These are phyloP conservation scores for Verticillium tricorpus DNA, from an alignment of 2,329 filamentous ascomycete genomes.

Conservation along the genomic window DNA sequence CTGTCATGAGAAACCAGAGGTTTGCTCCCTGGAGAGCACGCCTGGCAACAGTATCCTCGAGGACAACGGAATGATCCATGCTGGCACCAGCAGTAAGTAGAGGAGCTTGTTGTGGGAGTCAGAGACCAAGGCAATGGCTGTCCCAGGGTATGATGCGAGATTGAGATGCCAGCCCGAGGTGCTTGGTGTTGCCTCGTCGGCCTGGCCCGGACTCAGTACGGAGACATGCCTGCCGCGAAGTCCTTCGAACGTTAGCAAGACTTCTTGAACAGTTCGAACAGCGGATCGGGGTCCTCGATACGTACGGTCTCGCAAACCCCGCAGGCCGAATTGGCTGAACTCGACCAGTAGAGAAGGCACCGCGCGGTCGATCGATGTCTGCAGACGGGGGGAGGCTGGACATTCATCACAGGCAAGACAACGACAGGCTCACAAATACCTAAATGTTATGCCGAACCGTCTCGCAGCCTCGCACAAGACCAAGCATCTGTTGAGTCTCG, in stretches of 20 bases:
- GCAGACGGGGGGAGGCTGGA: too few relatives aligned
- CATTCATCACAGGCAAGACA: not conserved
- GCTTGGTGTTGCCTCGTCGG: not conserved
- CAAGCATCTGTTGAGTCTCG: not conserved
- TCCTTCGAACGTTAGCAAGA: not conserved
- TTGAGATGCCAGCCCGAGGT: not conserved
- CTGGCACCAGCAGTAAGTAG: not conserved
- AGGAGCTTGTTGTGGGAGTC: not conserved
- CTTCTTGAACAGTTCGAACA: not conserved
- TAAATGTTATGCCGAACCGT: not conserved
- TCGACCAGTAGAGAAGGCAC: not conserved
- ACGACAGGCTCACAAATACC: not conserved
- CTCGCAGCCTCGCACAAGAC: not conserved
- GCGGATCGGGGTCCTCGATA: too few relatives aligned
- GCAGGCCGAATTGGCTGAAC: not conserved
- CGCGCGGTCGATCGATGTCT: too few relatives aligned
- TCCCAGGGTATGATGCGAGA: not conserved
- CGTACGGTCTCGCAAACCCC: not conserved
- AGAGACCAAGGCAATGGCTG: not conserved
- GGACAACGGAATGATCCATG: not conserved
- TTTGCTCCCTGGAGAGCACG: not conserved
- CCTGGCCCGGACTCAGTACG: not conserved
- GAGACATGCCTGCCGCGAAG: not conserved
- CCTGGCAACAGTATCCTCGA: not conserved
- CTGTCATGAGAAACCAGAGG: conserved; percentile 19